Evolutionary conservation across 306 rosid species (phyloP), one percentile per base, ranked within the genome.

Genomic region (Herpetospermum pedunculosum): DNA sequence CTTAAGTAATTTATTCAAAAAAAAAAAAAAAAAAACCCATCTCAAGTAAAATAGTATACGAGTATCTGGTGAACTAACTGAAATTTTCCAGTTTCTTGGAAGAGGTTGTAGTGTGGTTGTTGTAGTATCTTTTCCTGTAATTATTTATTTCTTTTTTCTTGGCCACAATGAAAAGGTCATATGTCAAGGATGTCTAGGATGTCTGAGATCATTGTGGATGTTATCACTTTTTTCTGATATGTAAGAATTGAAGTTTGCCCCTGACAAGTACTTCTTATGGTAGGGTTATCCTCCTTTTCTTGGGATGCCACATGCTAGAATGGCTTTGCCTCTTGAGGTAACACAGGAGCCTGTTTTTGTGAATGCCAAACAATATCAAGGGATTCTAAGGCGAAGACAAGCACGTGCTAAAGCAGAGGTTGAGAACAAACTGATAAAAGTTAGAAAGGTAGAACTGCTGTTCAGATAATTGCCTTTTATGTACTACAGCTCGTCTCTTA

Each of bases 331-430:
- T 60, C 97, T 86, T 43, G 98, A 94, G 90, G 88, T 91, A 96
- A 81, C 97, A 47, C 98, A 94, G 76, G 98, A 94, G 72, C 98
- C 98, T 79, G 98, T 94, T 58, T 94, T 86, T 82, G 98, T 94
- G 80, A 94, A 94, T 77, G 98, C 98, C 58, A 94, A 91, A 76
- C 98, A 94, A 77, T 94, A 91, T 91, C 96, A 88, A 79, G 98
- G 97, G 74, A 94, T 94, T 84, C 84, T 94, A 47, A 83, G 95
- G 92, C 88, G 97, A 60, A 89, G 98, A 78, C 92, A 91, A 79
- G 98, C 98, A 69, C 97, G 96, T 43, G 97, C 98, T 38, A 94
- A 94, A 77, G 98, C 98, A 53, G 98, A 94, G 86, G 91, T 88
- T 74, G 96, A 89, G 81, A 91, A 37, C 88, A 91, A 91, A 89